A percentile compares a stretch with the other conserved stretches of the same genome.
Evolutionary conservation across 2,329 filamentous ascomycete genomes (phyloP).

Genomic region (Trichoderma sp.): DNA sequence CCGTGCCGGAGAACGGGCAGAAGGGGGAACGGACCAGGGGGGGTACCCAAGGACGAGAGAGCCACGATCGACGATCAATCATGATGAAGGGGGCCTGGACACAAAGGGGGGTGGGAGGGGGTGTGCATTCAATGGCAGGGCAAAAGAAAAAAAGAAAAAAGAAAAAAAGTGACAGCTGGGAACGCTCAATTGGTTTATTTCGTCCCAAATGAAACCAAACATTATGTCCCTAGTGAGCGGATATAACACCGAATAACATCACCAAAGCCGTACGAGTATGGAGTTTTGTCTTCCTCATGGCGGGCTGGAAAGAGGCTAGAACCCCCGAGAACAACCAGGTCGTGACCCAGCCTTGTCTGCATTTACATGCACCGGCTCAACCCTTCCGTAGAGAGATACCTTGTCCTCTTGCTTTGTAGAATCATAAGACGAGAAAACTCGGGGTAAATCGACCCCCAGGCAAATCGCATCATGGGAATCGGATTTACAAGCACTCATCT

Average conservation of each 20-base stretch:
- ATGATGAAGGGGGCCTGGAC: constrained; percentile 11
- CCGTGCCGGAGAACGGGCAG: constrained; percentile 11
- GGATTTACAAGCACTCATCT: not conserved
- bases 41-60: not conserved
- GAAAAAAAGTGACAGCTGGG: not conserved
- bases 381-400: not conserved
- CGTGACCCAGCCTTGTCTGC: not conserved
- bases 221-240: not conserved
- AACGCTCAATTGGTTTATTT: constrained; percentile 1
- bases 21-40: not conserved
- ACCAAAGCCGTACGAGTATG: not conserved
- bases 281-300: not conserved
- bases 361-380: not conserved
- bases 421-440: not conserved
- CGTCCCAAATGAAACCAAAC: not conserved
- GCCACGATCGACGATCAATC: constrained; percentile 17
- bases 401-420: not conserved
- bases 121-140: not conserved
- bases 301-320: not conserved
- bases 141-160: not conserved
- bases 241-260: not conserved
- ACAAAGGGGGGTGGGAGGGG: not conserved
- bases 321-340: not conserved
- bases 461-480: not conserved
- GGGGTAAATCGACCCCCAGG: not conserved